Evolutionary conservation across 177 flowering plant species (phyloP).

Genomic region (Tripterygium wilfordii): DNA sequence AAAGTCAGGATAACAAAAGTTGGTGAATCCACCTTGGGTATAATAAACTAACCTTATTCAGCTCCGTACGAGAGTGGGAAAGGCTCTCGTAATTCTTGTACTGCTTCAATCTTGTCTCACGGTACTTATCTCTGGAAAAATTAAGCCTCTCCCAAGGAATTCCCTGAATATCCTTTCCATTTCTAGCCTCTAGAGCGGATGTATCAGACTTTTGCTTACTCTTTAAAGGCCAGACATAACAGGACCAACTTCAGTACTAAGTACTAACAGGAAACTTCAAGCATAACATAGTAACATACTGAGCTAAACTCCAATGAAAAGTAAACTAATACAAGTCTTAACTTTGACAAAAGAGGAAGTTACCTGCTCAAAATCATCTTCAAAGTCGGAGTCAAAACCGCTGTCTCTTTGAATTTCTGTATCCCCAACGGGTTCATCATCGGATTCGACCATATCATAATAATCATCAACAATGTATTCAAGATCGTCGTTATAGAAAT

Average conservation of each 20-base stretch:
- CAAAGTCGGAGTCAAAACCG: constrained; percentile 32
- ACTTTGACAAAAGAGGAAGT: too few relatives aligned
- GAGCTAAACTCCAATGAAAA: too few relatives aligned
- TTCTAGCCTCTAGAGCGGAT: constrained; percentile 75
- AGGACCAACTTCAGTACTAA: neutral
- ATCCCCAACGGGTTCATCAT: neutral
- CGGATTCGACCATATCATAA: neutral
- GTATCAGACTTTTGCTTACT: constrained; percentile 66
- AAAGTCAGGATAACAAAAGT: neutral
- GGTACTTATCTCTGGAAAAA: constrained; percentile 64
- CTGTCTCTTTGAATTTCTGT: neutral
- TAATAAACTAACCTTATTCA: constrained; percentile 47
- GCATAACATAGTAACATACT: too few relatives aligned
- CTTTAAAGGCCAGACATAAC: constrained; percentile 20
- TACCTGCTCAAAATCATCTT: constrained; percentile 32
- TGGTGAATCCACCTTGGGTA: neutral
- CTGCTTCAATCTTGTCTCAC: constrained; percentile 71
- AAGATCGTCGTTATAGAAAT: constrained; percentile 46
- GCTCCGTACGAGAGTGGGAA: constrained; percentile 34
- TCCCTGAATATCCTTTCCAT: constrained; percentile 94
- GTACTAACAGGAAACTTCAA: too few relatives aligned
- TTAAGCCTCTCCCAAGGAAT: constrained; percentile 88
- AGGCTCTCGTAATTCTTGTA: constrained; percentile 74
- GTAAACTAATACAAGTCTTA: too few relatives aligned
- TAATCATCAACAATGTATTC: constrained; percentile 1